Evolutionary conservation across 2,329 filamentous ascomycete species (phyloP).

Genomic region (Penicillium rolfsii): DNA sequence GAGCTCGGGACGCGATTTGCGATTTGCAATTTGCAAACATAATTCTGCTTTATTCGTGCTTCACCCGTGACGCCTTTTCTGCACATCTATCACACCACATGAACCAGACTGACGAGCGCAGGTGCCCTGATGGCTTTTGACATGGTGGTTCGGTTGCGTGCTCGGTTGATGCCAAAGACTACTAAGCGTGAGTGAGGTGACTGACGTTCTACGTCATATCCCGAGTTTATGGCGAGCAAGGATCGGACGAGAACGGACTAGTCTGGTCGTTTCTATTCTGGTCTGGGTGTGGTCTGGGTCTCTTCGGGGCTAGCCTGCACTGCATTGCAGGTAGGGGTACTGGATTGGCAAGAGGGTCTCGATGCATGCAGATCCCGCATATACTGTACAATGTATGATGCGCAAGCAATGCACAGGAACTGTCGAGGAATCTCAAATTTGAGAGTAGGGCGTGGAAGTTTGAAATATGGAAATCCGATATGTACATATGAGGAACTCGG

Average conservation of each 20-base stretch:
- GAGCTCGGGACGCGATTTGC: background rate
- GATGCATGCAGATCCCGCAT: background rate
- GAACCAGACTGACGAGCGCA: constrained; percentile 22
- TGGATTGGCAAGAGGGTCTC: background rate
- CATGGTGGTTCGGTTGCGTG: constrained; percentile 40
- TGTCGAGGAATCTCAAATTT: background rate
- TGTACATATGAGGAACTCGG: background rate
- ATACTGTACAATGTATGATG: background rate
- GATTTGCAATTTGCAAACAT: background rate
- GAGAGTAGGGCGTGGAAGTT: background rate
- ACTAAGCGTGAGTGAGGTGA: constrained; percentile 33
- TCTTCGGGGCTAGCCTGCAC: background rate
- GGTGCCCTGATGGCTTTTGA: constrained; percentile 46
- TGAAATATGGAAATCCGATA: background rate
- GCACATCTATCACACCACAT: background rate
- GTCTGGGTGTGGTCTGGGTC: background rate
- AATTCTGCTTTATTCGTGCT: too few species aligned
- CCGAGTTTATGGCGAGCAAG: background rate
- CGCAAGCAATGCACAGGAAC: background rate
- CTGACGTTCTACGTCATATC: background rate
- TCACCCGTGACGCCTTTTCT: background rate
- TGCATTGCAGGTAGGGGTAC: background rate
- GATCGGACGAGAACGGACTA: background rate
- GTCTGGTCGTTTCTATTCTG: background rate
- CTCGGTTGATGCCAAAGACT: constrained; percentile 31